Base-by-base conservation (phyloP, 371 early-diverging fungal species). In the Mucor plumbeus region DNA sequence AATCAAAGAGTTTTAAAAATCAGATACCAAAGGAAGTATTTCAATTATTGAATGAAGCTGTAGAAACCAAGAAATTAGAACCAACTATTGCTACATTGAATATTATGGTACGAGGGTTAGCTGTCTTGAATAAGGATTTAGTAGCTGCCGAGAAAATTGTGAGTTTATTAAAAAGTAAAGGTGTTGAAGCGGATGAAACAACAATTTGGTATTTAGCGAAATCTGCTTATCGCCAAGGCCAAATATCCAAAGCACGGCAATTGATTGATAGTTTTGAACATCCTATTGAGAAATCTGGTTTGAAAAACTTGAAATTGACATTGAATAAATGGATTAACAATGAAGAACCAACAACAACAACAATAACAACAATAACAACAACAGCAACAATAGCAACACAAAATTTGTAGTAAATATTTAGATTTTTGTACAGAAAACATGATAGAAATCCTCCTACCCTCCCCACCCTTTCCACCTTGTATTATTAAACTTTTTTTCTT, bases 61-160 rank as follows among this genome's bases (percentile, higher is more conserved):
- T 69, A 13, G 60, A 62, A 31, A 60, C 59, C 33, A 67, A 68
- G 17, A 55, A 67, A 5, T 17, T 82, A 8, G 65, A 55, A 14
- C 69, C 78, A 11, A 67, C 67, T 0, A 67, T 72, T 4, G 41
- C 69, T 5, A 79, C 83, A 2, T 48, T 83, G 34, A 83, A 83
- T 36, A 78, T 80, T 36, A 71, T 79, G 72, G 69, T 83, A 8
- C 73, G 79, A 39, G 83, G 81, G 0, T 63, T 78, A 8, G 76
- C 76, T 26, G 43, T 75, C 13, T 69, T 76, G 33, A 64, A 76
- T 26, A 58, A 70, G n/a, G 76, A 83, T 47, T 39, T 77, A 11
- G 61, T 39, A 14, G 71, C 71, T 1, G 81, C 83, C 1, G 75
- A 76, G 44, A 63, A 59, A 7, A 66, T 79, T 41, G 57, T 83